A percentile compares a stretch with the other conserved stretches of the same genome.
Evolutionary conservation across 805 yeast species (phyloP).

Genomic region (Starmera caribaea): DNA sequence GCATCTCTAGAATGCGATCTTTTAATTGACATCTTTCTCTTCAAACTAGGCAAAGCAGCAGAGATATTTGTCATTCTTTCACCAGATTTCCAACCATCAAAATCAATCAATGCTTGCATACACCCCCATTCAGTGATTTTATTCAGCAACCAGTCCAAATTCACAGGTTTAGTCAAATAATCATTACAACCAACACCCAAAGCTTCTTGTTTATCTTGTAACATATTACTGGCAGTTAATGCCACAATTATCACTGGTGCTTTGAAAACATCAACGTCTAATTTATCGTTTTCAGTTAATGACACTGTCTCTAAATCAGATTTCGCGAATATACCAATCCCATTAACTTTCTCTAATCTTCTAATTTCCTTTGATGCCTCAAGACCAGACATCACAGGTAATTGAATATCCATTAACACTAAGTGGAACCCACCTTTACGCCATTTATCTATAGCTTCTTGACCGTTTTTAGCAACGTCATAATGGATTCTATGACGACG

Average conservation of each 20-base stretch:
- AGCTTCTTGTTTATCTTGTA: constrained; percentile 82
- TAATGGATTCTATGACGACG: constrained; percentile 77
- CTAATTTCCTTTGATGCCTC: constrained; percentile 93
- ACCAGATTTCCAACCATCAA: constrained; percentile 76
- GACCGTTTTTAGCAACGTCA: constrained; percentile 85
- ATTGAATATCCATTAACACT: constrained; percentile 93
- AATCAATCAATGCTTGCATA: constrained; percentile 95
- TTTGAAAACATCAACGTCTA: constrained; percentile 57
- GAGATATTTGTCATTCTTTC: constrained; percentile 29
- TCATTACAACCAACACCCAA: constrained; percentile 97
- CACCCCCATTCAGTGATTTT: constrained; percentile 98
- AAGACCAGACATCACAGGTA: constrained; percentile 92
- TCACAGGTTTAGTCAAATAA: constrained; percentile 92
- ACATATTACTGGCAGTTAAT: constrained; percentile 82
- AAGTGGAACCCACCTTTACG: constrained; percentile 88
- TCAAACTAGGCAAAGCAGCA: constrained; percentile 18
- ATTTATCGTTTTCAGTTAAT: constrained; percentile 33
- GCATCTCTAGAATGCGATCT: neutral
- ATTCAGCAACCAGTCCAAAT: constrained; percentile 85
- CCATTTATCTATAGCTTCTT: constrained; percentile 94
- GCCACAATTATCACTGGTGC: constrained; percentile 98
- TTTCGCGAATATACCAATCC: constrained; percentile 45
- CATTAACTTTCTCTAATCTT: constrained; percentile 67
- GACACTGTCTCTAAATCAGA: constrained; percentile 15
- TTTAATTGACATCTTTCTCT: constrained; percentile 10